Conservation (phyloP, 2,329 filamentous ascomycete species). For the Xylariaceae sp. region DNA sequence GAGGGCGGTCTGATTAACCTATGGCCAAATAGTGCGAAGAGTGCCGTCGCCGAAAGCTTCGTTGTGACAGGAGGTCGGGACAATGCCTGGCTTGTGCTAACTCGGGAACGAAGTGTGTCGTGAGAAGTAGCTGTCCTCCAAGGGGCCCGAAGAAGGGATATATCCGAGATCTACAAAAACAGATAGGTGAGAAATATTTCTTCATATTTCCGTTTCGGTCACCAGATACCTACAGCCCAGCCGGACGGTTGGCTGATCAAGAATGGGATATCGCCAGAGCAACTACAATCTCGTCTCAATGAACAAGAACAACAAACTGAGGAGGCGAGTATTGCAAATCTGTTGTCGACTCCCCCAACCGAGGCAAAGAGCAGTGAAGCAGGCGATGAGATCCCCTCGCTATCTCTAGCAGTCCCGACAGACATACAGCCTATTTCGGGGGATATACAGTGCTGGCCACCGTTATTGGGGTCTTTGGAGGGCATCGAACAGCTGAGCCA, state of each 20-base stretch:
- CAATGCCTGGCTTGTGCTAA: slow-evolving; percentile 5
- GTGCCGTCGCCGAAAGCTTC: not conserved
- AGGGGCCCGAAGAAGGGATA: slow-evolving; percentile 16
- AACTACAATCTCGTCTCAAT: not conserved
- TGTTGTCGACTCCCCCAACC: too few relatives aligned
- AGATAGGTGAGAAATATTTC: slow-evolving; percentile 8
- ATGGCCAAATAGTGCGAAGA: slow-evolving; percentile 1
- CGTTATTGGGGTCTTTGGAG: too few relatives aligned
- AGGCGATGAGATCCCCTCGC: too few relatives aligned
- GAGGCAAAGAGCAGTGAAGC: too few relatives aligned
- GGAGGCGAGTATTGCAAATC: too few relatives aligned
- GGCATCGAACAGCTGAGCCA: not conserved
- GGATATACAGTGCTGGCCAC: too few relatives aligned
- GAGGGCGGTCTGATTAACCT: too few relatives aligned
- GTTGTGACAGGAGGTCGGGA: not conserved
- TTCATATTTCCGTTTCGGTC: too few relatives aligned
- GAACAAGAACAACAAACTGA: not conserved
- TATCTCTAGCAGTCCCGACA: too few relatives aligned
- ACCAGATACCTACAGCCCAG: too few relatives aligned
- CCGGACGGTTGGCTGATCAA: too few relatives aligned
- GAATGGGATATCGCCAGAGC: not conserved
- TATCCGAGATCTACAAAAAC: slow-evolving; percentile 6
- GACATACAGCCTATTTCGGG: too few relatives aligned
- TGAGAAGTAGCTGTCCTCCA: slow-evolving; percentile 6
- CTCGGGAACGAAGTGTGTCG: slow-evolving; percentile 6